A percentile compares a stretch with the other conserved stretches of the same genome.
These are phyloP conservation scores for Sporothrix mexicana DNA, from an alignment of 2,329 filamentous ascomycete genomes.

Conservation along the genomic window DNA sequence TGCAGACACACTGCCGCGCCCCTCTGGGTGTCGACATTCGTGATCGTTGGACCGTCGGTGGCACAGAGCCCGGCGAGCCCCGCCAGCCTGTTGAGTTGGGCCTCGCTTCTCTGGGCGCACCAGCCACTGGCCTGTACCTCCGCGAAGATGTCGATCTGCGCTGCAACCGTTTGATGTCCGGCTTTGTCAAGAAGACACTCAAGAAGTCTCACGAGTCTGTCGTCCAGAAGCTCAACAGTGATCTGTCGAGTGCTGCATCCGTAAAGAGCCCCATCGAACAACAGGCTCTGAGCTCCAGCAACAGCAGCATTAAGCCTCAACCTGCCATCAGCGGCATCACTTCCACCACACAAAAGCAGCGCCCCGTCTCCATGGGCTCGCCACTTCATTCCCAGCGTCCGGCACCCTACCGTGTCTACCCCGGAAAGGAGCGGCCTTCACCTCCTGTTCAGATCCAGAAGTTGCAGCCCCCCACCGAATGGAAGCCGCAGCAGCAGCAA, in stretches of 20 bases:
- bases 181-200: conserved; percentile 82
- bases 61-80: conserved; percentile 73
- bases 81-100: conserved; percentile 69
- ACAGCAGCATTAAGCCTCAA: neutral
- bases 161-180: conserved; percentile 76
- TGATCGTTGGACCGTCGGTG: conserved; percentile 77
- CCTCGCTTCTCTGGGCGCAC: conserved; percentile 60
- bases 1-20: conserved; percentile 84
- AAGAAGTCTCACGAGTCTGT: conserved; percentile 75
- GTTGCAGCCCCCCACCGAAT: neutral
- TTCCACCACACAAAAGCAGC: neutral
- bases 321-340: neutral
- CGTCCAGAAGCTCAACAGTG: conserved; percentile 55
- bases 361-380: neutral
- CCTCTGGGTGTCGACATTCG: conserved; percentile 81
- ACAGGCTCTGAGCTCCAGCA: neutral
- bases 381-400: conserved; percentile 9
- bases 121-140: conserved; percentile 74
- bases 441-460: neutral
- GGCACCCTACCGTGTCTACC: conserved; percentile 5
- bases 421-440: neutral
- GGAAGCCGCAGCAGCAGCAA: neutral
- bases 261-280: neutral
- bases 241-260: neutral
- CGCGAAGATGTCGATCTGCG: conserved; percentile 85